Percentiles rank a stretch among this genome's conserved stretches.
Evolutionary conservation across 176 grass and related monocot species (phyloP).

Genomic region (Hsuehochloa calcarea): DNA sequence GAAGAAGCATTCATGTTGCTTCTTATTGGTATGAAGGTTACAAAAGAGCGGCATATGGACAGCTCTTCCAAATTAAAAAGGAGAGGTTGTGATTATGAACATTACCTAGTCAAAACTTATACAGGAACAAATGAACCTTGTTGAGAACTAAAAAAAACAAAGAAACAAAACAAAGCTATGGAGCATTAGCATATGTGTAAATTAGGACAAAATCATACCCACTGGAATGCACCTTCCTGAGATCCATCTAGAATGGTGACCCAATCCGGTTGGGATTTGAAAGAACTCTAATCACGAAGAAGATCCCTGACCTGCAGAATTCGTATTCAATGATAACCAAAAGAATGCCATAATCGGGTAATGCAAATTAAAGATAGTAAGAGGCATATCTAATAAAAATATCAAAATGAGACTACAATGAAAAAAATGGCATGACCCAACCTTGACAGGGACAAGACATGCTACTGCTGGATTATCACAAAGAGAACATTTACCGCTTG

Average conservation of each 20-base stretch:
- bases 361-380: neutral
- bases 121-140: neutral
- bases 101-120: slow-evolving; percentile 1
- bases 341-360: neutral
- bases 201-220: slow-evolving; percentile 52
- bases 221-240: slow-evolving; percentile 96
- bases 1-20: slow-evolving; percentile 16
- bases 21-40: slow-evolving; percentile 3
- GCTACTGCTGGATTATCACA: slow-evolving; percentile 16
- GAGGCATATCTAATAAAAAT: neutral
- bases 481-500: slow-evolving; percentile 66
- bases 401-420: slow-evolving; percentile 14
- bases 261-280: slow-evolving; percentile 88
- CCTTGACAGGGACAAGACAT: slow-evolving; percentile 29
- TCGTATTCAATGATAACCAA: slow-evolving; percentile 18
- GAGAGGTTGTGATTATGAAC: neutral
- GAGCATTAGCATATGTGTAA: slow-evolving; percentile 9
- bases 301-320: slow-evolving; percentile 83
- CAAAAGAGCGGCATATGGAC: neutral
- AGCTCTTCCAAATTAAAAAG: slow-evolving; percentile 22
- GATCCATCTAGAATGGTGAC: slow-evolving; percentile 91
- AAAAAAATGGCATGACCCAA: slow-evolving; percentile 1
- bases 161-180: neutral
- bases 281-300: slow-evolving; percentile 75
- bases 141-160: neutral